Base-by-base conservation (phyloP, 306 rosid genomes). In the Lathyrus aphaca region DNA sequence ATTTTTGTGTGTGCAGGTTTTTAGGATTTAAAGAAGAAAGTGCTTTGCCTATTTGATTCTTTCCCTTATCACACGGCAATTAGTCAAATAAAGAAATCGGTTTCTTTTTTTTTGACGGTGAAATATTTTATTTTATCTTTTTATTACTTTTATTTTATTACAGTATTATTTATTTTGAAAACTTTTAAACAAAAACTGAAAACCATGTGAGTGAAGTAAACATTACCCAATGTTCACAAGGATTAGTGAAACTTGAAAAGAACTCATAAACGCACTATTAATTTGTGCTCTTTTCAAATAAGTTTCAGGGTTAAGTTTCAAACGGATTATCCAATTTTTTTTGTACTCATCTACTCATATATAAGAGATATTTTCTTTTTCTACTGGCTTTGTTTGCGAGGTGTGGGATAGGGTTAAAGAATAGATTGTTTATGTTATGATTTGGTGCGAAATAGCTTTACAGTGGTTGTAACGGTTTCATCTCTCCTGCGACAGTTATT, bases 401-500 rank as follows among this genome's bases (percentile, higher is more conserved):
- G 10, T 6, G 12, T 13, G 64, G 7, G 19, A 57, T 57, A 29
- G 11, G 55, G 23, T 16, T 3, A 54, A 12, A 19, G 17, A 60
- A 15, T 18, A 5, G 64, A 23, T 18, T 0, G 14, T 21, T 74
- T 43, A 4, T 69, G 73, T 19, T 66, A 42, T 45, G 63, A 5
- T 75, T 77, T 53, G 45, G 18, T 23, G 27, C 16, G 59, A 50
- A 59, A 2, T 16, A 56, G 11, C 12, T 56, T n/a, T 16, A 10
- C 17, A 59, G 25, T n/a, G 45, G 37, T 13, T 15, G 38, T 83
- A 69, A 88, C 87, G 85, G 95, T 79, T 91, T 83, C 88, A 87
- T 87, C 95, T 95, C 95, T 89, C 88, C 95, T 87, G 98, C 94
- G 95, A 89, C 91, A 91, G 97, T 68, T 82, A 53, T 23, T 3